These are phyloP conservation scores for Xanthoconium purpureum DNA, from an alignment of 768 basidiomycete genomes.

Conservation along the genomic window DNA sequence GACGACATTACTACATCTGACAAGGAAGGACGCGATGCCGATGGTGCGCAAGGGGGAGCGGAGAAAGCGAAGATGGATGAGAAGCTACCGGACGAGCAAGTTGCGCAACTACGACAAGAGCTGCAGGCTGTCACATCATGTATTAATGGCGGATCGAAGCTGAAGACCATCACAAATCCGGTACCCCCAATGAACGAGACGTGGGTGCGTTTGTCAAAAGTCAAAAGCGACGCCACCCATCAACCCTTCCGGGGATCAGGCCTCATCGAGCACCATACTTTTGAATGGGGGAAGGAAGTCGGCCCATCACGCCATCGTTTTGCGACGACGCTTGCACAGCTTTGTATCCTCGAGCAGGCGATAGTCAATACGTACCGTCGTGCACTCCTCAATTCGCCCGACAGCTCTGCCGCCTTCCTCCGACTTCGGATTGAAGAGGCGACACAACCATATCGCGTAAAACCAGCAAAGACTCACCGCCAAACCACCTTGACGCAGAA, in stretches of 20 bases:
- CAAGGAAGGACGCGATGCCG: background rate
- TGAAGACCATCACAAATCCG: background rate
- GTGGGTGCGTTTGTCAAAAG: background rate
- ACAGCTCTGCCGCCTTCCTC: background rate
- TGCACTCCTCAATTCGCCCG: background rate
- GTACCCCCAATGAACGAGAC: background rate
- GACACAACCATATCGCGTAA: background rate
- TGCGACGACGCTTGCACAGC: background rate
- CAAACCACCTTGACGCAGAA: background rate
- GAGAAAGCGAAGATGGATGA: background rate
- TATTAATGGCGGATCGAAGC: background rate
- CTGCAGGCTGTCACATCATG: background rate
- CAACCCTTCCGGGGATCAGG: background rate
- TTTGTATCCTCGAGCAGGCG: background rate
- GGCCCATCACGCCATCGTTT: background rate
- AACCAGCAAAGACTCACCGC: background rate
- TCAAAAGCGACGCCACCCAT: background rate
- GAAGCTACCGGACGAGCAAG: background rate
- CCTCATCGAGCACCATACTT: background rate
- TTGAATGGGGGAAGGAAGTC: background rate
- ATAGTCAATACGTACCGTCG: background rate
- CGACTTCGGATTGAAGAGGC: background rate
- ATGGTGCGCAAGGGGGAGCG: background rate
- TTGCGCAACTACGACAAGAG: background rate
- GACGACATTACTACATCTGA: background rate